phyloP scores from a whole-genome alignment of 257 asterid genomes.

The Solanum paucissectum region DNA sequence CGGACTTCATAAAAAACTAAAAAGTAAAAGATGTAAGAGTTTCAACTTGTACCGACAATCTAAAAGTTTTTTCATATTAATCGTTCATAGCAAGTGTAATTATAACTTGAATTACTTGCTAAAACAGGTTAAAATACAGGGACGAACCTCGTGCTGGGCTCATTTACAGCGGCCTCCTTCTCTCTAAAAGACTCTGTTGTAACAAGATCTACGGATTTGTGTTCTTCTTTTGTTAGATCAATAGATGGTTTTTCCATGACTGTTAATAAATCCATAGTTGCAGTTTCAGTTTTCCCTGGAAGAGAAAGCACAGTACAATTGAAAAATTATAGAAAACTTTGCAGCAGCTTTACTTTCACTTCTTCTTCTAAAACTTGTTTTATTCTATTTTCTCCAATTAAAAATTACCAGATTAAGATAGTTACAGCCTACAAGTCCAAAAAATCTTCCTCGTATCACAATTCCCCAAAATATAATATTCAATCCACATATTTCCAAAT shows the following conservation, averaged over 20 bases:
- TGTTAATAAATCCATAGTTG: constrained; percentile 15
- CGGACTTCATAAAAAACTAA: not conserved
- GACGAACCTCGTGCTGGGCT: constrained; percentile 31
- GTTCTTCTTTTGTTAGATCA: constrained; percentile 5
- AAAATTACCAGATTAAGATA: not conserved
- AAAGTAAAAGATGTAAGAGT: not conserved
- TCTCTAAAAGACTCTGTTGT: constrained; percentile 1
- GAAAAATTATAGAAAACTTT: not conserved
- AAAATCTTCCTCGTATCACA: not conserved
- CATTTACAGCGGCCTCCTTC: constrained; percentile 15
- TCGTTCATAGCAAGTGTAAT: not conserved
- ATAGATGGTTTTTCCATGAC: constrained; percentile 14
- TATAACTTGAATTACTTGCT: not conserved
- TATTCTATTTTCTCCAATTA: not conserved
- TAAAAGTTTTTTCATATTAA: not conserved
- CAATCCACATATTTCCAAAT: not conserved
- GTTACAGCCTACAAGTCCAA: not conserved
- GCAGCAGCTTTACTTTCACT: not conserved
- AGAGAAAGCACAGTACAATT: not conserved
- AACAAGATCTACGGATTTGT: not conserved
- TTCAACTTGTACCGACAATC: not conserved
- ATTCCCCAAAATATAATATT: not conserved
- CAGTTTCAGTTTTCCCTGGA: constrained; percentile 29
- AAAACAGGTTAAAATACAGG: not conserved
- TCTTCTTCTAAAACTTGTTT: not conserved